phyloP scores from a whole-genome alignment of 2,329 filamentous ascomycete species.

The Grosmannia clavigera region DNA sequence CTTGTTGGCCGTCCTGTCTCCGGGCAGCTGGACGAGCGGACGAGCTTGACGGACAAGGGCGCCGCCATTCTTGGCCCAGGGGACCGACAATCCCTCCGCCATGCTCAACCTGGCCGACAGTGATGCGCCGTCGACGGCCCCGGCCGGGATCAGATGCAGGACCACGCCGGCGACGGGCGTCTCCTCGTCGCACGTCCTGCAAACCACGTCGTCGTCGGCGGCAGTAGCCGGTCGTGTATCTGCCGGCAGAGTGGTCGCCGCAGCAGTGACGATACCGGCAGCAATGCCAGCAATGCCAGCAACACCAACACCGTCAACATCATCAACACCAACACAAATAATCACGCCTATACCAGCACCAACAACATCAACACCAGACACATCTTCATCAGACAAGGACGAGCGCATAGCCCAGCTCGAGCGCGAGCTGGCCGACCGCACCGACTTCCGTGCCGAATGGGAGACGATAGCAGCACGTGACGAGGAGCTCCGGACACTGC shows the following conservation, averaged over 20 bases:
- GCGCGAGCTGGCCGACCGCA: conserved; percentile 39
- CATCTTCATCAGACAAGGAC: conserved; percentile 29
- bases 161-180: no score
- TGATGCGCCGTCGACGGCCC: background rate
- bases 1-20: no score
- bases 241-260: background rate
- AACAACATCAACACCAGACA: conserved; percentile 1
- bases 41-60: no score
- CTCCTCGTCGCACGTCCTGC: no score
- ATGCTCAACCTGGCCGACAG: background rate
- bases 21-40: no score
- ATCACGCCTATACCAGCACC: background rate
- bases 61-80: no score
- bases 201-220: no score
- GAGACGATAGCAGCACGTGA: background rate
- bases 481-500: conserved; percentile 22
- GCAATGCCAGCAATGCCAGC: background rate
- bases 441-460: conserved; percentile 24
- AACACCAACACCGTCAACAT: background rate
- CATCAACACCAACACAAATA: no score
- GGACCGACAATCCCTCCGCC: background rate
- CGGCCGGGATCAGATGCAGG: no score
- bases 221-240: background rate
- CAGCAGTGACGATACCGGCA: conserved; percentile 1
- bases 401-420: conserved; percentile 39